Conservation (phyloP, 169 alveolate species). For the Theileria parva region DNA sequence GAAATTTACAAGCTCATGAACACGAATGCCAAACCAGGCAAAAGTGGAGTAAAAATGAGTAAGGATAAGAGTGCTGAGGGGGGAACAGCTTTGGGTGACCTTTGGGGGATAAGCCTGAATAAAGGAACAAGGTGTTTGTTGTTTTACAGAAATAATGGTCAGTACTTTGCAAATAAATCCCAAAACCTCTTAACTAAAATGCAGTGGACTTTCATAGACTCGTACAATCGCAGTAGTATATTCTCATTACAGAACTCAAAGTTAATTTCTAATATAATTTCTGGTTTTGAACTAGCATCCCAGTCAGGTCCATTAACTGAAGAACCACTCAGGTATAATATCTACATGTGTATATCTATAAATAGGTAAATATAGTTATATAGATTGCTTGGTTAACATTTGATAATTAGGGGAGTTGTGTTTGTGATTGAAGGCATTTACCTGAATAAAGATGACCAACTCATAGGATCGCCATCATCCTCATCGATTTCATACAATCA, state of each 20-base stretch:
- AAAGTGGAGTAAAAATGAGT: background rate
- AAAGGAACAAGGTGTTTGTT: slow-evolving; percentile 63
- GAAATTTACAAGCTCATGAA: slow-evolving; percentile 32
- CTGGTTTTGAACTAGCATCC: slow-evolving; percentile 93
- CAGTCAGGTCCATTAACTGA: slow-evolving; percentile 93
- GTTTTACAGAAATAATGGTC: slow-evolving; percentile 39
- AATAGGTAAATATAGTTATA: slow-evolving; percentile 5
- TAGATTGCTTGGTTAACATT: background rate
- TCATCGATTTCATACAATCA: background rate
- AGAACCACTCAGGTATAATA: slow-evolving; percentile 91
- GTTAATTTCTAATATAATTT: slow-evolving; percentile 56
- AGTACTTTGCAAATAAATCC: background rate
- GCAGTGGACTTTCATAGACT: slow-evolving; percentile 56
- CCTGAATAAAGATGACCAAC: background rate
- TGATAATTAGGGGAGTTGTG: slow-evolving; percentile 49
- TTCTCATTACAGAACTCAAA: slow-evolving; percentile 39
- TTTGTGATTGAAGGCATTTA: slow-evolving; percentile 57
- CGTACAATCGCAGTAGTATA: slow-evolving; percentile 36
- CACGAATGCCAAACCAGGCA: slow-evolving; percentile 2
- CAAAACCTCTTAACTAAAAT: slow-evolving; percentile 28
- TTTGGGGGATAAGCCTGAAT: slow-evolving; percentile 61
- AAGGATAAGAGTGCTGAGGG: background rate
- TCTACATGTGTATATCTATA: slow-evolving; percentile 11
- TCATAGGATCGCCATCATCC: background rate
- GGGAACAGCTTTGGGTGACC: slow-evolving; percentile 36